Conservation (phyloP, 179 eudicot genomes). For the Carnegiea gigantea region DNA sequence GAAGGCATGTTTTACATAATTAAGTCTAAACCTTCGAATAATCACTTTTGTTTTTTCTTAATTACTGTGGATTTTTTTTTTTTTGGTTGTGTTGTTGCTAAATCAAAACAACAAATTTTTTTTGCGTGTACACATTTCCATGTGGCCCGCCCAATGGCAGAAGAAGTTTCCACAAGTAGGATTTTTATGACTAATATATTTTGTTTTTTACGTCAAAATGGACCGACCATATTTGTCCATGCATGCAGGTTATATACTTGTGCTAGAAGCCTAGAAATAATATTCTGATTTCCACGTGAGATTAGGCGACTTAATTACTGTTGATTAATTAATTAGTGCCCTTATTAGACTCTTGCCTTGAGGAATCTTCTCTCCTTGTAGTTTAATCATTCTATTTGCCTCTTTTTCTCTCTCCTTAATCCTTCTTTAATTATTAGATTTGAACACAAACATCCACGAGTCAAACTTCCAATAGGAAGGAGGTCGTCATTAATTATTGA, state of each 20-base stretch:
- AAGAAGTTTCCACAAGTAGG: constrained; percentile 8
- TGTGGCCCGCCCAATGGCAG: constrained; percentile 11
- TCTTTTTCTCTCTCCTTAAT: constrained; percentile 9
- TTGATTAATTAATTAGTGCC: neutral
- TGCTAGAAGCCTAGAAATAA: constrained; percentile 9
- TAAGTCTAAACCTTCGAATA: neutral
- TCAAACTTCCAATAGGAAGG: constrained; percentile 20
- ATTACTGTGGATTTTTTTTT: neutral
- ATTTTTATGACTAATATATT: neutral
- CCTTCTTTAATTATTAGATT: constrained; percentile 24
- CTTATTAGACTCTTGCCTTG: constrained; percentile 8
- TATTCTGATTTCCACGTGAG: constrained; percentile 26
- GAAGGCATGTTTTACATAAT: too few species aligned
- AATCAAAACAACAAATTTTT: constrained; percentile 5
- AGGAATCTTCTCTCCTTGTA: constrained; percentile 3
- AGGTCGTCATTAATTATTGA: neutral
- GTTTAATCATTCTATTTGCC: neutral
- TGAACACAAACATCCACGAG: constrained; percentile 23
- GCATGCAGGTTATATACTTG: constrained; percentile 21
- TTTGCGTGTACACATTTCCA: neutral
- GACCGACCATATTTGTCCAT: neutral
- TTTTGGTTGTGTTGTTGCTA: too few species aligned
- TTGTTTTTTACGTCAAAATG: neutral
- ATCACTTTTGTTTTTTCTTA: neutral
- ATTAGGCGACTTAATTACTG: constrained; percentile 3